Evolutionary conservation across 352 stramenopile genomes (phyloP).

Genomic region (Aphanomyces cochlioides): DNA sequence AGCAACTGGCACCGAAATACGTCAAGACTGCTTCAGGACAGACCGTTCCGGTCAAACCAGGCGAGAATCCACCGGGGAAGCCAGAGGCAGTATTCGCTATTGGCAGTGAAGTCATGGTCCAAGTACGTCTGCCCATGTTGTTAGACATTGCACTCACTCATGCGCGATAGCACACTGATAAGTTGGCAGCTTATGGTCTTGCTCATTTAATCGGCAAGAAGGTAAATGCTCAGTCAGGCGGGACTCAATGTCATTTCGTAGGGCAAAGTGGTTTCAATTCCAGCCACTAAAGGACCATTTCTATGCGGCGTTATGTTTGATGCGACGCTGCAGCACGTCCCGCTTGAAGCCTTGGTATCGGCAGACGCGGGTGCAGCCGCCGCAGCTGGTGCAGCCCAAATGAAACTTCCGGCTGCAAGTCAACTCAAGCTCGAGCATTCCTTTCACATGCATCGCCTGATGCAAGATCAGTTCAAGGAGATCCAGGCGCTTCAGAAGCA

Average conservation of each 20-base stretch:
- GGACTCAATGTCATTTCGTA: not conserved
- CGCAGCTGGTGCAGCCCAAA: not conserved
- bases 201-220: constrained; percentile 21
- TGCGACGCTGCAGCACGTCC: constrained; percentile 27
- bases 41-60: not conserved
- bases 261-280: constrained; percentile 25
- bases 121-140: not conserved
- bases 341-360: constrained; percentile 19
- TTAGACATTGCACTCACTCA: not conserved
- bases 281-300: constrained; percentile 25
- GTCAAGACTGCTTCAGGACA: not conserved
- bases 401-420: constrained; percentile 23
- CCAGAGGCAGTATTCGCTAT: not conserved
- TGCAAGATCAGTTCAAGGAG: constrained; percentile 85
- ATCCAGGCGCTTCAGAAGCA: constrained; percentile 83
- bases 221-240: constrained; percentile 1
- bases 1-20: constrained; percentile 23
- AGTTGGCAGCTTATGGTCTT: constrained; percentile 25
- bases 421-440: constrained; percentile 79
- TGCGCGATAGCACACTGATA: constrained; percentile 15
- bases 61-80: not conserved
- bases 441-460: constrained; percentile 79
- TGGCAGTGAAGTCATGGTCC: constrained; percentile 24
- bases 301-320: constrained; percentile 30
- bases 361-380: not conserved